A percentile compares a stretch with the other conserved stretches of the same genome.
These are phyloP conservation scores for Colletotrichum sp. DNA, from an alignment of 2,329 filamentous ascomycete species.

Conservation along the genomic window DNA sequence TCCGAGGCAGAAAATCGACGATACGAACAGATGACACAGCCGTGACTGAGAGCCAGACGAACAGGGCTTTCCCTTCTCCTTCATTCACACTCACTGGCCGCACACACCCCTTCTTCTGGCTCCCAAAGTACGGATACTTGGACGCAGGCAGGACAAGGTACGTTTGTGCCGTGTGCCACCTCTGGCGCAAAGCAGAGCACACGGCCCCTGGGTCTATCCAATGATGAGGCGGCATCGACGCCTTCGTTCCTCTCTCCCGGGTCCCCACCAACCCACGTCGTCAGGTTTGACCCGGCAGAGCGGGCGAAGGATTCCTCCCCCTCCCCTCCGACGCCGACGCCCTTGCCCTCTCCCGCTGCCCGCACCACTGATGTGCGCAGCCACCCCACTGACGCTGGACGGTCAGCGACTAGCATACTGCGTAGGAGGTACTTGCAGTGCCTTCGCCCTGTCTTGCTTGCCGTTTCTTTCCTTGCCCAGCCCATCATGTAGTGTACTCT, in stretches of 20 bases:
- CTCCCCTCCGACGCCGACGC: conserved; percentile 1
- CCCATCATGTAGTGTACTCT: background rate
- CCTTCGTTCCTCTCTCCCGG: conserved; percentile 22
- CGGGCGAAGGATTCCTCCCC: conserved; percentile 19
- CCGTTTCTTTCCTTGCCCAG: background rate
- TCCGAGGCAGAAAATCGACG: background rate
- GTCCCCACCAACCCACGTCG: conserved; percentile 10
- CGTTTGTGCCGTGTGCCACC: background rate
- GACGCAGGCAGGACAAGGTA: background rate
- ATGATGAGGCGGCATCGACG: background rate
- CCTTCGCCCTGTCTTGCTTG: background rate
- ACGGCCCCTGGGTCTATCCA: background rate
- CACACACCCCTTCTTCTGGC: background rate
- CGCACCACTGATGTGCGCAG: conserved; percentile 10
- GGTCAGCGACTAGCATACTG: background rate
- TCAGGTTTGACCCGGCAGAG: conserved; percentile 21
- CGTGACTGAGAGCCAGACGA: background rate
- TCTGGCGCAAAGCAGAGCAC: background rate
- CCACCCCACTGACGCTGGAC: conserved; percentile 4
- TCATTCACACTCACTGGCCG: background rate
- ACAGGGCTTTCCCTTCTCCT: background rate
- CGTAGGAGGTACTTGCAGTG: background rate
- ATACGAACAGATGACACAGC: background rate
- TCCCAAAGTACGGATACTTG: background rate
- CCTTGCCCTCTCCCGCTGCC: background rate